Base-by-base conservation (phyloP, 2,329 filamentous ascomycete species). In the Neurospora sp. region DNA sequence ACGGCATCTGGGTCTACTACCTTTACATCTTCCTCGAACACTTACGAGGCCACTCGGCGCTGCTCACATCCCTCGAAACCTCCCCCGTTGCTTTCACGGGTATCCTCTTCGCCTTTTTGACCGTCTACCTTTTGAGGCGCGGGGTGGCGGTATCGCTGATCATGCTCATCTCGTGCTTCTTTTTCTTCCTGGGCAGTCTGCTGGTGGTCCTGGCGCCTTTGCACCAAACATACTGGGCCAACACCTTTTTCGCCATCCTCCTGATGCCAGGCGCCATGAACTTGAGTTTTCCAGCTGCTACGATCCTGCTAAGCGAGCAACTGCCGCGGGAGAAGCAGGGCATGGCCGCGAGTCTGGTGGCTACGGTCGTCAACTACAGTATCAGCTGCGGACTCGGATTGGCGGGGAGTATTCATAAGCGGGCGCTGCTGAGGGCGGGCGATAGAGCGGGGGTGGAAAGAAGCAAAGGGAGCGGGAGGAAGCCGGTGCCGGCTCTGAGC, bases 301-400 rank as follows among this genome's bases (percentile, higher is more conserved):
- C 83, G 0, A 76, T 87, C 10, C 80, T 87, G 70, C 79, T 88
- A 23, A 82, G 79, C 7, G 82, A 86, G 71, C 77, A 77, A 8
- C 75, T 79, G 58, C 74, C 75, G 43, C 72, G 72, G 66, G 76
- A 78, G 67, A 77, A 79, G 40, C 78, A 79, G 68, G 78, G 78
- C n/a, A 78, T 79, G 67, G 78, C 78, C 9, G 78, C 78, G 2
- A 84, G 81, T 17, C 74, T 89, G 38, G 83, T 88, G 69, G 86
- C 82, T 66, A 88, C 85, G 0, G 79, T 87, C 66, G 82, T 89
- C 46, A 88, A 89, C 74, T 89, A 88, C 74, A 84, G 81, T 70
- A 87, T 88, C 52, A 84, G 82, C 9, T 78, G 87, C 38, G 84
- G 84, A 1, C 79, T 89, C 8, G 86, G 86, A 0, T 79, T 89